These are phyloP conservation scores for Pythium guiyangense DNA, from an alignment of 352 stramenopile genomes.

Conservation along the genomic window DNA sequence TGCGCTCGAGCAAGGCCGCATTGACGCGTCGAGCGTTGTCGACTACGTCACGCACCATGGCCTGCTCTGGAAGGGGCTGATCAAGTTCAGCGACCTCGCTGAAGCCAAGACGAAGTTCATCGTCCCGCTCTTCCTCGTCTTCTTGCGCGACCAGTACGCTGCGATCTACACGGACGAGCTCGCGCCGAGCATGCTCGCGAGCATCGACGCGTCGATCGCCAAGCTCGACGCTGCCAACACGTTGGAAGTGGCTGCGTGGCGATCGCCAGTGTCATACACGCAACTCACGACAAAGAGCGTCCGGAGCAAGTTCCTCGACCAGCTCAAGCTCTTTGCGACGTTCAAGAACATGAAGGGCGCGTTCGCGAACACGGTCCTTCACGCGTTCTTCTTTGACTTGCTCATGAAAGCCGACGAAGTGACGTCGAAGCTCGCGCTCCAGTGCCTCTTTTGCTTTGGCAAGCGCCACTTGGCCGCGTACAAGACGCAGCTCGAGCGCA, in stretches of 20 bases:
- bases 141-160: conserved; percentile 79
- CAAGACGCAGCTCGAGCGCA: conserved; percentile 79
- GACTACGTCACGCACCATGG: conserved; percentile 70
- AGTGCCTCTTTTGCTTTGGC: conserved; percentile 85
- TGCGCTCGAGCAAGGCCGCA: conserved; percentile 43
- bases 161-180: conserved; percentile 75
- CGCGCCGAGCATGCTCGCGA: conserved; percentile 24
- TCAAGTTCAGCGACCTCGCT: conserved; percentile 66
- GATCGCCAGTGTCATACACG: conserved; percentile 21
- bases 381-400: conserved; percentile 84
- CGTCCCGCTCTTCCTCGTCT: conserved; percentile 80
- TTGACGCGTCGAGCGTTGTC: conserved; percentile 42
- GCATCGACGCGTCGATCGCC: conserved; percentile 43
- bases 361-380: conserved; percentile 72
- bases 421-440: conserved; percentile 81
- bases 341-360: conserved; percentile 88
- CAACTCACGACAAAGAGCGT: conserved; percentile 71
- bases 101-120: conserved; percentile 86
- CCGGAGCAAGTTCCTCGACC: conserved; percentile 74
- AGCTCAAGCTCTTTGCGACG: conserved; percentile 72
- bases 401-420: conserved; percentile 88
- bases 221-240: conserved; percentile 32
- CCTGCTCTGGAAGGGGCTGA: conserved; percentile 77
- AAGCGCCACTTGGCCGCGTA: conserved; percentile 82
- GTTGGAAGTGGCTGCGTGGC: conserved; percentile 18